Evolutionary conservation across 2,329 filamentous ascomycete genomes (phyloP), one percentile per base, ranked within the genome.

Genomic region (Tolypocladium pustulatum): DNA sequence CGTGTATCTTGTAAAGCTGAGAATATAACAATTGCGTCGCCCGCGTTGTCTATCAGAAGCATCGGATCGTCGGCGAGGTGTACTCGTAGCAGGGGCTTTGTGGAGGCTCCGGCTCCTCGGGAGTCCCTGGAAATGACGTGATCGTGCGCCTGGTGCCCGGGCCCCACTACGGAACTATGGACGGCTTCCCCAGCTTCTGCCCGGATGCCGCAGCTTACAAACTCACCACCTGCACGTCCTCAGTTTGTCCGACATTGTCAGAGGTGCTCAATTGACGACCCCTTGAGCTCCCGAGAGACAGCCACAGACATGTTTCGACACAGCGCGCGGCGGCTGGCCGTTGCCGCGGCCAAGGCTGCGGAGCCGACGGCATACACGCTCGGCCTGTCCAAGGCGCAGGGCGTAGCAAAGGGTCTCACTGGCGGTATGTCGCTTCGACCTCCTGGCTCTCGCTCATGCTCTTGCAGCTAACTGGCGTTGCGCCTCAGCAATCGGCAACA

Each of bases 401-500:
- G 90, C 59, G 76, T 90, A 60, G 86, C 90, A 55, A 83, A 87
- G 70, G 87, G 90, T 54, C 81, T 97, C 65, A 86, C 90, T 58
- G 91, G 89, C 78, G 91, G 91, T 94, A 81, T 62, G 75, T 61
- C 27, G 4, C 20, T 4, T 6, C 9, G 3, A 2, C 6, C 9
- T 1, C 25, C 27, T 32, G 3, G 15, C 1, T 52, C 4, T 12
- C 4, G 13, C 4, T n/a, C 2, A 7, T 41, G 4, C 5, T 4
- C 40, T 7, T n/a, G 17, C 15, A 38, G 12, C 55, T 54, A 41
- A 36, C 40, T 8, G 37, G 64, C 9, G 32, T 9, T 34, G 49
- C 30, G 30, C 6, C 30, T 0, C 5, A 96, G 94, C 94, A 58
- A 97, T 99, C 76, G 94, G 94, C 63, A 97, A 97, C 75, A 99